These are phyloP conservation scores for Blastobotrys chiropterorum DNA, from an alignment of 805 yeast species.

Conservation along the genomic window DNA sequence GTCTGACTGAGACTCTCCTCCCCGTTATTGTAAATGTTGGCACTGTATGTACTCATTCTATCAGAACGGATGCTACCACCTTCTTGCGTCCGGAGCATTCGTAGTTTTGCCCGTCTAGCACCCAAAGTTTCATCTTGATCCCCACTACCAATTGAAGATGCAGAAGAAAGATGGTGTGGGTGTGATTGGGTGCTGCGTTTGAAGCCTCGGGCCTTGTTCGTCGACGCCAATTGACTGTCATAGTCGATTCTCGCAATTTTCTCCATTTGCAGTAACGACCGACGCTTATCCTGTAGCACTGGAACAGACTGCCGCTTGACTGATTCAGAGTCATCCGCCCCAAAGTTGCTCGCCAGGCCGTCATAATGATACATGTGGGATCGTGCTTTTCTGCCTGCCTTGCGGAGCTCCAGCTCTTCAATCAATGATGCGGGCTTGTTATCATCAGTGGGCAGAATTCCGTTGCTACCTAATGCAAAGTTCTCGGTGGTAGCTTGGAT, in stretches of 20 bases:
- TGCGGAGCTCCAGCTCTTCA: constrained; percentile 34
- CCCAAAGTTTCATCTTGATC: constrained; percentile 27
- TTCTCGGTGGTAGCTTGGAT: neutral
- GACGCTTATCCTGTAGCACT: neutral
- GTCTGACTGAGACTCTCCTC: constrained; percentile 11
- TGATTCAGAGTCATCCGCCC: constrained; percentile 22
- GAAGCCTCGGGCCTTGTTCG: neutral
- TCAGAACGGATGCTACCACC: neutral
- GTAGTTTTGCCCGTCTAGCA: constrained; percentile 26
- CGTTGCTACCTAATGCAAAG: neutral
- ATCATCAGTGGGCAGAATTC: constrained; percentile 5
- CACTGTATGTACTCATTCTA: neutral
- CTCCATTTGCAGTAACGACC: constrained; percentile 29
- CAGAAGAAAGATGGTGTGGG: neutral
- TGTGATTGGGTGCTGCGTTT: neutral
- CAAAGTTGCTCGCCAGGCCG: neutral
- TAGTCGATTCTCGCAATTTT: constrained; percentile 27
- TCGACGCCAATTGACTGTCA: constrained; percentile 15
- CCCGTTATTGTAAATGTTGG: neutral
- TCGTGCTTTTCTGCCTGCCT: constrained; percentile 27
- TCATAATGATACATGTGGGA: constrained; percentile 18
- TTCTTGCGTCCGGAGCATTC: constrained; percentile 1
- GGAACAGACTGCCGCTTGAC: constrained; percentile 22
- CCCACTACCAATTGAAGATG: constrained; percentile 9
- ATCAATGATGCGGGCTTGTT: constrained; percentile 29